These are phyloP conservation scores for Paspalum notatum DNA, from an alignment of 176 grass and related monocot genomes.

Conservation along the genomic window DNA sequence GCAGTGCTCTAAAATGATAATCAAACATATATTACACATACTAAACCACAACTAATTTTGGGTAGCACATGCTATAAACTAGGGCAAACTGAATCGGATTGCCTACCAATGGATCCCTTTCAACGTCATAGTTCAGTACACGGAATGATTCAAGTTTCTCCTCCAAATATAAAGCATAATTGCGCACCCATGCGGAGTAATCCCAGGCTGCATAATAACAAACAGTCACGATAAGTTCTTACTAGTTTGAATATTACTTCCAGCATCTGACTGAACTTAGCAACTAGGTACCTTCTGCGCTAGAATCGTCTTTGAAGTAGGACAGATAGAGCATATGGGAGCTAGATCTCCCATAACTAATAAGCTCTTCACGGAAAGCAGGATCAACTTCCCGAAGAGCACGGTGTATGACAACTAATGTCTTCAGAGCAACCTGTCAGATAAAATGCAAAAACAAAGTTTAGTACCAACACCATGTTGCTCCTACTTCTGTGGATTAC, in stretches of 20 bases:
- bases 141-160: conserved; percentile 85
- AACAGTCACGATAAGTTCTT: conserved; percentile 26
- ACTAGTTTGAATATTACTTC: conserved; percentile 22
- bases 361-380: conserved; percentile 84
- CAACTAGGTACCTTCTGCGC: conserved; percentile 66
- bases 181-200: conserved; percentile 91
- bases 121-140: conserved; percentile 81
- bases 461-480: conserved; percentile 2
- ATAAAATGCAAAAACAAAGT: conserved; percentile 2
- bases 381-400: conserved; percentile 82
- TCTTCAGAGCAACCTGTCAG: conserved; percentile 84
- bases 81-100: neutral
- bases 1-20: neutral
- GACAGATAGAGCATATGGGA: conserved; percentile 83
- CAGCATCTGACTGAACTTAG: conserved; percentile 12
- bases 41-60: neutral
- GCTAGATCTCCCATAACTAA: conserved; percentile 80
- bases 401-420: conserved; percentile 85
- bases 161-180: conserved; percentile 91
- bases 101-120: conserved; percentile 72
- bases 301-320: conserved; percentile 94
- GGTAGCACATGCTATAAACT: neutral
- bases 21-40: neutral
- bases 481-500: neutral
- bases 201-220: conserved; percentile 79